Conservation (phyloP, 208 protist species). For the Wallacemonas sp. region DNA sequence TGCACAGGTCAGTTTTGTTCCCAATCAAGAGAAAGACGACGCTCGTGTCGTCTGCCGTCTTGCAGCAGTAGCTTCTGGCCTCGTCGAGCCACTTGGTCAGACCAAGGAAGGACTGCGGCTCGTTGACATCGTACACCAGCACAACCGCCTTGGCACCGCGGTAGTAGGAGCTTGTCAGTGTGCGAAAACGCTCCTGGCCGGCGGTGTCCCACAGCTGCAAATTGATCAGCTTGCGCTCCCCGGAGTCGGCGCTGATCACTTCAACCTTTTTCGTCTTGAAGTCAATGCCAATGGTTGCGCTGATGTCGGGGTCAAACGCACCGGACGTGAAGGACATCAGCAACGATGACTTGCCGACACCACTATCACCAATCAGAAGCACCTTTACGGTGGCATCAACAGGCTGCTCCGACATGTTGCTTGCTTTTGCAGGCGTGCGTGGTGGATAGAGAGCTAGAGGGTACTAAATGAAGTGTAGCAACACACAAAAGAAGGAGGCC, state of each 20-base stretch:
- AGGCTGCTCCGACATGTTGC: background rate
- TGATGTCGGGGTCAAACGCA: constrained; percentile 57
- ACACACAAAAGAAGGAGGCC: background rate
- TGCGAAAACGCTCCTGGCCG: constrained; percentile 87
- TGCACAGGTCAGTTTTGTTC: constrained; percentile 81
- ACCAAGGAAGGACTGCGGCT: constrained; percentile 68
- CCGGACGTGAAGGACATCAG: constrained; percentile 80
- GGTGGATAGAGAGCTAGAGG: background rate
- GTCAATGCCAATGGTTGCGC: constrained; percentile 88
- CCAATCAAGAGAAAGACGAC: constrained; percentile 80
- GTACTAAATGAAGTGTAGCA: background rate
- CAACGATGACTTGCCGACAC: constrained; percentile 83
- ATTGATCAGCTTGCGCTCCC: constrained; percentile 65
- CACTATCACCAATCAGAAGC: constrained; percentile 79
- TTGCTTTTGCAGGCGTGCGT: background rate
- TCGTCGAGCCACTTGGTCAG: constrained; percentile 81
- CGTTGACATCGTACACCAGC: constrained; percentile 90
- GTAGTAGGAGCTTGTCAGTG: constrained; percentile 82
- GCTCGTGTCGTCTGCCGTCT: constrained; percentile 32
- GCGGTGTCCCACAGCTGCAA: constrained; percentile 92
- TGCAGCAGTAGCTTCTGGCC: constrained; percentile 53
- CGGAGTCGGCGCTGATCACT: constrained; percentile 52
- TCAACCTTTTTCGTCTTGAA: constrained; percentile 79
- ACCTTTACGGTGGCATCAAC: constrained; percentile 78
- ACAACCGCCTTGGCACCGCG: constrained; percentile 80